Evolutionary conservation across 2,329 filamentous ascomycete species (phyloP).

Genomic region (Colletotrichum sidae): DNA sequence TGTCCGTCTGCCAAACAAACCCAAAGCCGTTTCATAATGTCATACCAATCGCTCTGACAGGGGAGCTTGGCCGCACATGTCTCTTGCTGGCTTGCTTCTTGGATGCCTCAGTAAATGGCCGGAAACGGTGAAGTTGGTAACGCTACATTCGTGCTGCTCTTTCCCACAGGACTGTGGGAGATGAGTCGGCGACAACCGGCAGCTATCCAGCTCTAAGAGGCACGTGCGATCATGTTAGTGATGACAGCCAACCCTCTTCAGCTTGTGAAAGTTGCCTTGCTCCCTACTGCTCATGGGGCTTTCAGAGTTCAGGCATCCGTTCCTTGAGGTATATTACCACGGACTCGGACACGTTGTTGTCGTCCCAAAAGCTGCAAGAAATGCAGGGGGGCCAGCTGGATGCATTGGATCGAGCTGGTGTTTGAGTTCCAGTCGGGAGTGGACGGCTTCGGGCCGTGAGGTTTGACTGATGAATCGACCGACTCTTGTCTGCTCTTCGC

Average conservation of each 20-base stretch:
- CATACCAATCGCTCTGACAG: conserved; percentile 6
- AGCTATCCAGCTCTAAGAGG: too few relatives aligned
- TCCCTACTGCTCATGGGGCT: conserved; percentile 12
- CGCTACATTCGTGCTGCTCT: too few relatives aligned
- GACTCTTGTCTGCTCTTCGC: conserved; percentile 26
- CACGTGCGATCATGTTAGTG: too few relatives aligned
- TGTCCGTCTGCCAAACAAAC: conserved; percentile 24
- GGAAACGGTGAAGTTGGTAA: too few relatives aligned
- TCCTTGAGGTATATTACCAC: conserved; percentile 1
- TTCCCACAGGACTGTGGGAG: too few relatives aligned
- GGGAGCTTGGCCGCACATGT: neutral
- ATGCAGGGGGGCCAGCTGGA: conserved; percentile 20
- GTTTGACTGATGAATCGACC: conserved; percentile 35
- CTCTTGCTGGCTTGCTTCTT: too few relatives aligned
- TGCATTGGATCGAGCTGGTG: conserved; percentile 34
- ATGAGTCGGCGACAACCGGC: too few relatives aligned
- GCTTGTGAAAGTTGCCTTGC: neutral
- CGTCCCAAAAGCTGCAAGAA: conserved; percentile 18
- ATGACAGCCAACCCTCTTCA: neutral
- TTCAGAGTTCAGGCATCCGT: conserved; percentile 15
- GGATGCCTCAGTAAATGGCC: too few relatives aligned
- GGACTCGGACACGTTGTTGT: conserved; percentile 24
- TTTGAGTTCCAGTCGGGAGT: conserved; percentile 34
- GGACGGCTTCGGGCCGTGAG: conserved; percentile 35
- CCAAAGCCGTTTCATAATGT: conserved; percentile 26